Evolutionary conservation across 1,284 basidiomycete genomes (phyloP).

Genomic region (Austroboletus novae-zelandiae): DNA sequence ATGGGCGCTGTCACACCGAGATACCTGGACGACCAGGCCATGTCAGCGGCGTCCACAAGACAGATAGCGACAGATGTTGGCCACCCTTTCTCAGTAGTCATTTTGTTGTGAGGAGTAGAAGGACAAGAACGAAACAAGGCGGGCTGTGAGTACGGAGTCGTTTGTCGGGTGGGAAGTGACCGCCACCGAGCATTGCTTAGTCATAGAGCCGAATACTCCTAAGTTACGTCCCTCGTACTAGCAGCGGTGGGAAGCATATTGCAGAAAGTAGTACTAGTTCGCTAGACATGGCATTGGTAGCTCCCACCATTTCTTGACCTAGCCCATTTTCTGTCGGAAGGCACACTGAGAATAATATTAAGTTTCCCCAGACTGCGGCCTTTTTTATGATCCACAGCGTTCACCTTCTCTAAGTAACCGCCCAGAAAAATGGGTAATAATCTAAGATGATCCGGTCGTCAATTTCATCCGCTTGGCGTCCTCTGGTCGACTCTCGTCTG

Average conservation of each 20-base stretch:
- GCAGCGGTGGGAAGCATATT: no score
- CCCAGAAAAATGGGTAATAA: no score
- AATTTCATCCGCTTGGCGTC: conserved; percentile 15
- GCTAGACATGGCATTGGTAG: no score
- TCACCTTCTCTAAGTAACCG: no score
- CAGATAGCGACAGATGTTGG: neutral
- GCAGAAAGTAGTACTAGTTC: no score
- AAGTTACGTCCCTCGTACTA: no score
- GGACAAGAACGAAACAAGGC: conserved; percentile 1
- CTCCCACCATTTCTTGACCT: no score
- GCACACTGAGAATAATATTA: no score
- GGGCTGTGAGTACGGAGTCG: conserved; percentile 6
- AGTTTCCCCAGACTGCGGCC: no score
- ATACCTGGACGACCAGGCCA: conserved; percentile 42
- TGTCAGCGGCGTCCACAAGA: conserved; percentile 12
- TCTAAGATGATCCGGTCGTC: neutral
- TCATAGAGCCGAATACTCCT: conserved; percentile 8
- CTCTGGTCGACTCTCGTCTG: neutral
- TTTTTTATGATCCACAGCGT: no score
- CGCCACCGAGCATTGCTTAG: conserved; percentile 27
- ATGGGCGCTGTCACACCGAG: conserved; percentile 91
- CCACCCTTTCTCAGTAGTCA: conserved; percentile 43
- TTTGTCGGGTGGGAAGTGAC: conserved; percentile 13
- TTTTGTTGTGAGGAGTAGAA: conserved; percentile 17
- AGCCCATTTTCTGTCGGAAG: no score